Base-by-base conservation (phyloP, 2,329 filamentous ascomycete genomes). In the Colletotrichum cereale region DNA sequence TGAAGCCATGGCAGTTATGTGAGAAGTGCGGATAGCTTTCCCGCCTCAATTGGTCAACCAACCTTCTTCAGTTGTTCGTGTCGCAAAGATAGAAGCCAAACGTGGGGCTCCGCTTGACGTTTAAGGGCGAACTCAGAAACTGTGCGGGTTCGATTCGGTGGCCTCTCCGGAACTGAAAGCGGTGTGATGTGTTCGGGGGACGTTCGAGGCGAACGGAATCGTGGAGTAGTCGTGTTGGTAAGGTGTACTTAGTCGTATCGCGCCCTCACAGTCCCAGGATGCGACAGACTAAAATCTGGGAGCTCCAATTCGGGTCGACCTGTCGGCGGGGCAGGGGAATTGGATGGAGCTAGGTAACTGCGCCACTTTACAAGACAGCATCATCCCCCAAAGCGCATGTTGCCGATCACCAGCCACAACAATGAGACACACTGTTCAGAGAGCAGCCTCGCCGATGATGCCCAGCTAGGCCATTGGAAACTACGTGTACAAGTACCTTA, bases 1-100 rank as follows among this genome's bases (percentile, higher is more conserved):
- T 31, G 86, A 86, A 56, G 86, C 80, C 86, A 89, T 89, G 47
- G 44, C 69, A 60, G 50, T 26, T 42, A 24, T 56, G 29, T 40
- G 29, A 12, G 11, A 42, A 16, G 44, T 26, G 29, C n/a, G 11
- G 42, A 40, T 12, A 24, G 44, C 44, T 38, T 36, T 48, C n/a
- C 47, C 21, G 62, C n/a, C 21, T 62, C 58, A 24, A 31, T n/a
- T 64, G 36, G 50, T 47, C 38, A 48, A n/a, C 34, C 26, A 42
- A 24, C 48, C n/a, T 3, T 18, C 11, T 29, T 31, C 48, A 36
- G 16, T 57, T 24, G 38, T 14, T 65, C 14, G 38, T n/a, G 26
- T 36, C 52, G n/a, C 26, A 34, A 36, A 36, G 60, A 44, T 7
- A 16, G 34, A n/a, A 40, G 47, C n/a, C 34, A 29, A 29, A 40